Base-by-base conservation (phyloP, 2,329 filamentous ascomycete species). In the Colletotrichum coccodes region DNA sequence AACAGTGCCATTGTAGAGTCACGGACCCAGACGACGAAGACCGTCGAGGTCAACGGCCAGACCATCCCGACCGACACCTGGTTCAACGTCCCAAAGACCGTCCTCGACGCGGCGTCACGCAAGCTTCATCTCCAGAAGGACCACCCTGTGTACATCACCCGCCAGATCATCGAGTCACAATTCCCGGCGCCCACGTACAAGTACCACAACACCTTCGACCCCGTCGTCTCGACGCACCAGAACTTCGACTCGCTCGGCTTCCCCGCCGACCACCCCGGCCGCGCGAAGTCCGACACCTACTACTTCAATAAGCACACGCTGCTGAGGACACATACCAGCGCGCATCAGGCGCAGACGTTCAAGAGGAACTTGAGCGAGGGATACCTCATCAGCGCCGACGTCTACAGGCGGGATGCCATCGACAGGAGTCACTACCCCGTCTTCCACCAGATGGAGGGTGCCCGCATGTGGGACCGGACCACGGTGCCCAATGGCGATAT, bases 171-270 rank as follows among this genome's bases (percentile, higher is more conserved):
- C 76, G 93, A 98, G 83, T 94, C 93, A 62, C 91, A 92, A 71
- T 99, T 98, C 78, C 91, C 94, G 0, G 78, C 78, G 3, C 89
- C 92, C 1, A 88, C 87, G 11, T 98, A 91, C 82, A 90, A 88
- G 68, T 90, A 92, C 75, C 90, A 98, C 84, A 94, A 94, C 76
- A 85, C 89, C 61, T 89, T 95, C 75, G 90, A 92, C 73, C 95
- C 96, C 0, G 90, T 98, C 46, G 96, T 98, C 28, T 91, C 92
- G 38, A 92, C 94, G 2, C 81, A 85, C 12, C 92, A 98, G 77
- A 99, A 99, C 79, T 99, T 99, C 78, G 96, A 99, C 81, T 96
- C 95, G n/a, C 85, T 99, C 8, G 95, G 95, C 50, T 98, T 99
- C 77, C 92, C 95, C 0, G 76, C 85, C 7, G 92, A 98, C 78